Conservation (phyloP, 768 basidiomycete genomes). For the Gloeopeniophorella convolvens region DNA sequence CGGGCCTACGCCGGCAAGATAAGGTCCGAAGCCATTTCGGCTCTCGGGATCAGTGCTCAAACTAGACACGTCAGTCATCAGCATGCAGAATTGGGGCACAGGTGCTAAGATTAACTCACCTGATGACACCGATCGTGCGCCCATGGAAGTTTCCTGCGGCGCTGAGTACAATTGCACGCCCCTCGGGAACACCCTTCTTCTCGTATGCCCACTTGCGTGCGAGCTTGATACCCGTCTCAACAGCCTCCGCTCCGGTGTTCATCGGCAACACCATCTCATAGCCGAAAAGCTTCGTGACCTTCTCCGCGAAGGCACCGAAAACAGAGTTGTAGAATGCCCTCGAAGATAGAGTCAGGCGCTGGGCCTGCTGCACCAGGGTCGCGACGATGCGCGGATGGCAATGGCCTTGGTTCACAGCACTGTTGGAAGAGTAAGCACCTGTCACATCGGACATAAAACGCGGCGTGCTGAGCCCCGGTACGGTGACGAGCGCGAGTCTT, state of each 20-base stretch:
- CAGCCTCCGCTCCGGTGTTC: slow-evolving; percentile 99
- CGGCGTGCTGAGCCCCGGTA: too few species aligned
- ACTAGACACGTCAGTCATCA: slow-evolving; percentile 32
- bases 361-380: slow-evolving; percentile 77
- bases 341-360: slow-evolving; percentile 87
- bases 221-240: slow-evolving; percentile 94
- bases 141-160: slow-evolving; percentile 95
- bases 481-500: too few species aligned
- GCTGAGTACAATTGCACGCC: slow-evolving; percentile 79
- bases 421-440: slow-evolving; percentile 26
- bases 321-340: slow-evolving; percentile 94
- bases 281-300: slow-evolving; percentile 75
- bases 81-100: slow-evolving; percentile 4
- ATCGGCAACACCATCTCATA: slow-evolving; percentile 97
- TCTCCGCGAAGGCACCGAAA: slow-evolving; percentile 85
- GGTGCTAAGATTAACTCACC: slow-evolving; percentile 33
- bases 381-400: slow-evolving; percentile 86
- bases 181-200: slow-evolving; percentile 75
- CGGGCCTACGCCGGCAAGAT: slow-evolving; percentile 79
- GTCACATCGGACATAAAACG: background rate
- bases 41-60: slow-evolving; percentile 95
- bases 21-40: slow-evolving; percentile 86
- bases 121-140: slow-evolving; percentile 82
- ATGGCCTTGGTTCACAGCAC: slow-evolving; percentile 92
- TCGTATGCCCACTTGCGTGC: slow-evolving; percentile 96